Percentiles rank a stretch among this genome's conserved stretches.
Conservation (phyloP, 352 stramenopile genomes). For the Phytophthora ramorum region DNA sequence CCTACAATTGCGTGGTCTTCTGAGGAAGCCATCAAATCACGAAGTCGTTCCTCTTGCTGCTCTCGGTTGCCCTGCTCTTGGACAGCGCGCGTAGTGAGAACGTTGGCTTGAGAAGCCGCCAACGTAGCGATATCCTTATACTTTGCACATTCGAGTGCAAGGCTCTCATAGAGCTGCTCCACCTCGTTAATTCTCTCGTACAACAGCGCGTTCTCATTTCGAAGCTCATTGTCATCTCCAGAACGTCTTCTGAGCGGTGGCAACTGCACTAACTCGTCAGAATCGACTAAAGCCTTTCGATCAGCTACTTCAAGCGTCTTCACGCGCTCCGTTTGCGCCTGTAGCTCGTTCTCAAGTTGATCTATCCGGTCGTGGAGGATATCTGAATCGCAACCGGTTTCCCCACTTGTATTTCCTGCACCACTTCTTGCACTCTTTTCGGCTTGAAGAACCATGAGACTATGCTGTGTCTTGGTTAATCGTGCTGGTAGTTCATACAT, state of each 20-base stretch:
- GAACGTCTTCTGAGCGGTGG: not conserved
- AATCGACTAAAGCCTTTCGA: constrained; percentile 6
- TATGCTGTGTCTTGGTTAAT: constrained; percentile 54
- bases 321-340: constrained; percentile 40
- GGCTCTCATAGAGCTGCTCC: constrained; percentile 75
- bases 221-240: constrained; percentile 39
- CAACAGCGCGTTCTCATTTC: constrained; percentile 62
- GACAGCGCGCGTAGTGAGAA: constrained; percentile 44
- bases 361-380: constrained; percentile 44
- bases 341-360: constrained; percentile 62
- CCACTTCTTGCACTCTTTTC: constrained; percentile 29
- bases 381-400: constrained; percentile 1
- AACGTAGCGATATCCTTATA: constrained; percentile 73
- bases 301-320: constrained; percentile 58
- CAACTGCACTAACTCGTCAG: constrained; percentile 17
- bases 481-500: constrained; percentile 56
- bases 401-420: not conserved
- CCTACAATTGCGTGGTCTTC: constrained; percentile 93
- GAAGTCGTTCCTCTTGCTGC: constrained; percentile 67
- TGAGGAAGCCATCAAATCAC: constrained; percentile 75
- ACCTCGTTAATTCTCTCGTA: constrained; percentile 75
- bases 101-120: constrained; percentile 71
- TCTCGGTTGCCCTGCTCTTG: constrained; percentile 58
- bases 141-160: constrained; percentile 66
- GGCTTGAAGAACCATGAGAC: constrained; percentile 55